phyloP scores from a whole-genome alignment of 257 asterid genomes.

The Lantana camara region DNA sequence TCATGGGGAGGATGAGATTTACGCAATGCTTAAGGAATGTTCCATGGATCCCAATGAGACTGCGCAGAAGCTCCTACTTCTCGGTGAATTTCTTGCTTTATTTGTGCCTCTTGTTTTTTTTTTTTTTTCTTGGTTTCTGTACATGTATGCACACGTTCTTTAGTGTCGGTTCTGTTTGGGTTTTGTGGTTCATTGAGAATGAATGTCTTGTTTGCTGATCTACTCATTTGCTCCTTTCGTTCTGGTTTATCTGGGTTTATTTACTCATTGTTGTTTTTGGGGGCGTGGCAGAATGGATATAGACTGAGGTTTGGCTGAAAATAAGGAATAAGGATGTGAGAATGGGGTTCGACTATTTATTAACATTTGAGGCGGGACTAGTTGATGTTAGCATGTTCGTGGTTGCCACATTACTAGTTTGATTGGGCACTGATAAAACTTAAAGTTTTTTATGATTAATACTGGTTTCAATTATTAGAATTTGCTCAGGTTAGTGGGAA shows the following conservation, averaged over 20 bases:
- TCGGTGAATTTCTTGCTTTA: neutral
- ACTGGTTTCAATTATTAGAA: too few species aligned
- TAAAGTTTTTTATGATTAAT: neutral
- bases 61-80: slow-evolving; percentile 10
- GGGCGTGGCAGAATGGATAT: neutral
- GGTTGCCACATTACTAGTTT: neutral
- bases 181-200: neutral
- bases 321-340: neutral
- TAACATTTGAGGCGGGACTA: neutral
- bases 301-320: slow-evolving; percentile 6
- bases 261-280: neutral
- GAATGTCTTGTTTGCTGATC: neutral
- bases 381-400: neutral
- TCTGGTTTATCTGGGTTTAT: neutral
- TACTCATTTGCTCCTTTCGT: neutral
- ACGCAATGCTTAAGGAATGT: slow-evolving; percentile 87
- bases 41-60: slow-evolving; percentile 81
- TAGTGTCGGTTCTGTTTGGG: neutral
- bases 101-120: neutral
- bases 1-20: slow-evolving; percentile 90
- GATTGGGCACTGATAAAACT: neutral
- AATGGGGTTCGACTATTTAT: neutral
- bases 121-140: neutral
- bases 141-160: neutral
- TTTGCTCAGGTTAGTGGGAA: too few species aligned